Evolutionary conservation across 805 yeast genomes (phyloP), one percentile per base, ranked within the genome.

Genomic region (Ogataea minuta): DNA sequence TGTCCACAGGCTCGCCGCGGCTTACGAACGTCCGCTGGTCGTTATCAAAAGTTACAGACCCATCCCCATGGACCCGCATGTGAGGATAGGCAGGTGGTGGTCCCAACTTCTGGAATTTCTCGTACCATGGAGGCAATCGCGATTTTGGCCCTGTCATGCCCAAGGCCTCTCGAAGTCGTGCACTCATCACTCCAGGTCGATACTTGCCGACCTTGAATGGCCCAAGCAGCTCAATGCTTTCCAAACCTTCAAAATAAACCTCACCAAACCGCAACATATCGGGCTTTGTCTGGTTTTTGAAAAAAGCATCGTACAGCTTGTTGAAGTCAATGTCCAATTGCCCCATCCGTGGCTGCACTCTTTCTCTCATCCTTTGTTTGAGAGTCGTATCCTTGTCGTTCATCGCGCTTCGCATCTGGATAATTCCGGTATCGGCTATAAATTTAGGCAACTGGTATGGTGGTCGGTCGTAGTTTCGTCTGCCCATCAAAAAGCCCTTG

Each of bases 271-370:
- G 70, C 15, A 76, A 70, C 34, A 91, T 51, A 29, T 71, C 67
- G 0, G 97, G 97, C 50, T 79, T 81, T 0, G 80, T 69, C 53
- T 91, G 96, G 52, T 74, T 66, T 56, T 81, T 82, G 71, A 88
- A 90, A 54, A 91, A 90, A 0, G 96, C 95, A 58, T 86, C 85
- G 56, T 87, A 80, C 14, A 91, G 62, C 47, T 79, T 84, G 46
- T 76, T 81, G 57, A 84, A 90, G 60, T 91, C 97, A 16, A 93
- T 74, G 57, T 91, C 98, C 15, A 91, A 60, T 36, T 79, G 70
- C 1, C 95, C 95, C 79, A 88, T 70, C 57, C 86, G 87, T 0
- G 96, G 96, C 59, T 87, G 96, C 0, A 89, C 95, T 36, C 84
- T 71, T 41, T 85, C 91, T 46, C 97, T 71, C 59, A 82, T 82